Evolutionary conservation across 768 basidiomycete genomes (phyloP), one percentile per base, ranked within the genome.

Genomic region (Piloderma croceum): DNA sequence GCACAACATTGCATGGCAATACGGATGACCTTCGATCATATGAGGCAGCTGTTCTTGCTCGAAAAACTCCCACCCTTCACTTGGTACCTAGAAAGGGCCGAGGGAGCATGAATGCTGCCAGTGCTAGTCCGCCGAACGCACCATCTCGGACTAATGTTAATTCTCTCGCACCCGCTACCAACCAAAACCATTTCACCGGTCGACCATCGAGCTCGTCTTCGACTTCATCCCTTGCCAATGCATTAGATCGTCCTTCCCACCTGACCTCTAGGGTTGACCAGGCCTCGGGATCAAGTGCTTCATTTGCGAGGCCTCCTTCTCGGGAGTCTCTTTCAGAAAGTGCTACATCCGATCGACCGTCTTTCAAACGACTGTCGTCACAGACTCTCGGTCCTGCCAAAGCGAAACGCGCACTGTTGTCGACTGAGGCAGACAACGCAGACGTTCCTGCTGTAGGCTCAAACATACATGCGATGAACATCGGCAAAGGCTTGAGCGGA

Each of bases 291-390:
- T 44, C 45, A 23, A 43, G 44, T 21, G 47, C 42, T 19, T 51
- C 38, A 31, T 6, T 32, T 19, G 13, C 50, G 44, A 41, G 51
- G 47, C 38, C 46, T 7, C 11, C 13, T 15, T 57, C 52, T 39
- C 58, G 53, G 10, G 60, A 46, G 41, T 63, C 59, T 51, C 36
- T n/a, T 42, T 42, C 51, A 45, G 39, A 37, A 31, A 40, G 17
- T 9, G 31, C 13, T 47, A 43, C 20, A 20, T 37, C 44, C 11
- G 49, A 56, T 25, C 56, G 85, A 2, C 85, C 85, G 9, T 70
- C 77, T 21, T 86, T 84, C 53, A 89, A 89, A 66, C 67, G 85
- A 33, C 56, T 83, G 25, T 77, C 85, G 2, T 83, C 81, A 34
- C 81, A 83, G 62, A 81, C 81, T 7, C 60, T 88, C n/a, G 83